phyloP scores from a whole-genome alignment of 345 rosid species.

The Salix arbutifolia region DNA sequence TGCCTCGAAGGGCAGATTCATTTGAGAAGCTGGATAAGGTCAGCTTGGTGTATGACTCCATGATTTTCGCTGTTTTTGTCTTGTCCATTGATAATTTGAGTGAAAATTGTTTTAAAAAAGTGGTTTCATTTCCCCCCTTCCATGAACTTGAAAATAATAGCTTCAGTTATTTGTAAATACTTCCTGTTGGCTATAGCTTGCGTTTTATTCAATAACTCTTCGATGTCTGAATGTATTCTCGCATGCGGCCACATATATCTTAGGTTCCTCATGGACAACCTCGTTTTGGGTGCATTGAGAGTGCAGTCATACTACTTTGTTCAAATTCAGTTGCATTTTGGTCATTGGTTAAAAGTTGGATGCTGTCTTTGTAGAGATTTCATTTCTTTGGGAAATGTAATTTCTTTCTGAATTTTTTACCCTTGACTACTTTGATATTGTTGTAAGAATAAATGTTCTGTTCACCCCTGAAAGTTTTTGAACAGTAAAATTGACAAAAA shows the following conservation, averaged over 20 bases:
- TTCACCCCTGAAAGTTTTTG: background rate
- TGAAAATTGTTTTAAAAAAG: background rate
- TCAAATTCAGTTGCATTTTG: background rate
- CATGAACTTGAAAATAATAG: background rate
- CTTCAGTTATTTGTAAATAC: background rate
- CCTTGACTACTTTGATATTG: background rate
- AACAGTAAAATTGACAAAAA: background rate
- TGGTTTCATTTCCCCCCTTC: background rate
- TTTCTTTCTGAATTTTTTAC: background rate
- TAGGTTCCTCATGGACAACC: background rate
- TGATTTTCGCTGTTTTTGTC: background rate
- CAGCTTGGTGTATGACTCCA: background rate
- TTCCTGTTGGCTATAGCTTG: background rate
- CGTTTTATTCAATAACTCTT: background rate
- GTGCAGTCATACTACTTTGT: background rate
- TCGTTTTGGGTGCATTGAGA: background rate
- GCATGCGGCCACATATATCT: background rate
- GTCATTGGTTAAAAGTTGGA: background rate
- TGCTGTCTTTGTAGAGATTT: background rate
- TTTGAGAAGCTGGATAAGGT: conserved; percentile 97
- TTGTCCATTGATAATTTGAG: background rate
- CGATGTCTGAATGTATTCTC: background rate
- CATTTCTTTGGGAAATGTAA: background rate
- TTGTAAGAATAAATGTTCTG: background rate
- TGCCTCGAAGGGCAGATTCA: conserved; percentile 81